These are phyloP conservation scores for Fragilariopsis cylindrus DNA, from an alignment of 108 stramenopile species.

Conservation along the genomic window DNA sequence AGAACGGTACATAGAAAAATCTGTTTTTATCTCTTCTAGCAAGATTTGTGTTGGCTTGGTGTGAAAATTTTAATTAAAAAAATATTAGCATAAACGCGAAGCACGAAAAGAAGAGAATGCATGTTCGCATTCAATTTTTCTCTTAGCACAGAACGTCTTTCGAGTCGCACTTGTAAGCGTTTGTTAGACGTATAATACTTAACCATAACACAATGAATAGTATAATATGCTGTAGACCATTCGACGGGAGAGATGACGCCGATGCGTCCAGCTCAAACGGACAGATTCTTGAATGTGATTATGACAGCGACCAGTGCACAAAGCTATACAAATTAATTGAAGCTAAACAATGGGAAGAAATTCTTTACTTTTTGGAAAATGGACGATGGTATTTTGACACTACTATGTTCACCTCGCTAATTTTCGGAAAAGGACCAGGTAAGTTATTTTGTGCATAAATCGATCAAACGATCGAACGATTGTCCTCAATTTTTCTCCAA, in stretches of 20 bases:
- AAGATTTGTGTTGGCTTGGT: too few species aligned
- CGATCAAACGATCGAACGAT: neutral
- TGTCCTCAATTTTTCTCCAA: too few species aligned
- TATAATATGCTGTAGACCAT: slow-evolving; percentile 1
- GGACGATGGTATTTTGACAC: slow-evolving; percentile 29
- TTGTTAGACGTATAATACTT: too few species aligned
- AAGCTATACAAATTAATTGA: slow-evolving; percentile 70
- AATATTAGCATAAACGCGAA: too few species aligned
- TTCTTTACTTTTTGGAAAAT: slow-evolving; percentile 45
- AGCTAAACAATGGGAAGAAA: slow-evolving; percentile 66
- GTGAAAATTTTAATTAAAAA: too few species aligned
- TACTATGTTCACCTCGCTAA: slow-evolving; percentile 25
- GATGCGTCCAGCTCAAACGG: slow-evolving; percentile 1
- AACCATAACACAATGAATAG: neutral
- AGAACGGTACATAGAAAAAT: too few species aligned
- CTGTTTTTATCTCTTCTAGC: too few species aligned
- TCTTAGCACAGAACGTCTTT: too few species aligned
- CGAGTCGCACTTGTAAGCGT: too few species aligned
- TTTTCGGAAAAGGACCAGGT: slow-evolving; percentile 9
- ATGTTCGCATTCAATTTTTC: too few species aligned
- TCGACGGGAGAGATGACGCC: slow-evolving; percentile 2
- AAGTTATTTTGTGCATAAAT: neutral
- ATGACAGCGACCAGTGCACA: slow-evolving; percentile 58
- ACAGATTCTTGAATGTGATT: slow-evolving; percentile 42
- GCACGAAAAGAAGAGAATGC: too few species aligned